Base-by-base conservation (phyloP, 768 basidiomycete genomes). In the Amyloporia xantha region DNA sequence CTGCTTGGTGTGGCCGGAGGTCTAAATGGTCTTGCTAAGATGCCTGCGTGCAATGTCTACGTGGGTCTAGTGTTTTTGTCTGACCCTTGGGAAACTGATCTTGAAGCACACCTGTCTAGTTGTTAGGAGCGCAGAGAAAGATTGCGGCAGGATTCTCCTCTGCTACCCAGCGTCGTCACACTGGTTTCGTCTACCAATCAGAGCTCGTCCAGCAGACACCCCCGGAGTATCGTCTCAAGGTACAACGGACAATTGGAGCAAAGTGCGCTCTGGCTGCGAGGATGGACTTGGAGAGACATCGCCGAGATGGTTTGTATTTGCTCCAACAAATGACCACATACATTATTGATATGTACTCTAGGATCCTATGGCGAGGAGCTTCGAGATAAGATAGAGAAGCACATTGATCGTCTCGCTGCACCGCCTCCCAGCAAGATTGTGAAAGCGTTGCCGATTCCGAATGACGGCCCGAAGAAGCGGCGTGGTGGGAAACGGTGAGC, bases 1-100 rank as follows among this genome's bases (percentile, higher is more conserved):
- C 71, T 99, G 46, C 82, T 99, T 35, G 96, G 96, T 64, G 91
- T 98, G 45, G 93, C 96, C 35, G 96, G 96, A 49, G 96, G 96
- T 49, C 76, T 99, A 21, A 78, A 76, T 37, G 91, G 88, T 0
- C 77, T 98, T 28, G 86, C 88, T 38, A 93, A 94, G 66, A 93
- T 96, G 81, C 96, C 96, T 11, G 74, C 89, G 5, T 93, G 92
- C 66, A 98, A 98, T 66, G 89, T 95, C 52, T 86, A 92, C 70
- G 92, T 95, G 60, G 44, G 90, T 71, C 15, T 7, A 26, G 19
- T 37, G 39, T 25, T 40, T 21, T n/a, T 33, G 7, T 15, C 15
- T 33, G 30, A 33, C 30, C 30, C 30, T 15, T n/a, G n/a, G n/a
- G 35, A 10, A 19, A 24, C 30, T 44, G 12, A 41, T 19, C 13